Conservation (phyloP, 148 eudicot genomes). For the Rhododendron ovatum region DNA sequence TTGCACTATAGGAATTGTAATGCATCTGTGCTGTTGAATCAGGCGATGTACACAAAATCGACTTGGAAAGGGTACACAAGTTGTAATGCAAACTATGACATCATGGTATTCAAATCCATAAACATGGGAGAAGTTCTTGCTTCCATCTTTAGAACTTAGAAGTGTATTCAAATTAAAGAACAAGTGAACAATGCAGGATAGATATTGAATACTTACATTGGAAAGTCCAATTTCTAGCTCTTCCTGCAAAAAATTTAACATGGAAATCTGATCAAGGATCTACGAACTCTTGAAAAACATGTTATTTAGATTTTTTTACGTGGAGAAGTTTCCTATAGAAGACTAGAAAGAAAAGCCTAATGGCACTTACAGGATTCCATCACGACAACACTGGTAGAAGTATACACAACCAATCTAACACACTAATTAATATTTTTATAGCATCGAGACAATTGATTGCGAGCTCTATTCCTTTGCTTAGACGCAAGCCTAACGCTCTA, state of each 20-base stretch:
- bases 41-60: not conserved
- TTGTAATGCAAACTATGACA: not conserved
- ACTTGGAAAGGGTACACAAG: not conserved
- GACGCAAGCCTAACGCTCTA: not conserved
- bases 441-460: not conserved
- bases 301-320: not conserved
- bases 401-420: not conserved
- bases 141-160: not conserved
- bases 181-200: not conserved
- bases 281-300: not conserved
- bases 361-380: not conserved
- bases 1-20: not conserved
- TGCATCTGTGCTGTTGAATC: not conserved
- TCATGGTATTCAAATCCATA: not conserved
- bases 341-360: not conserved
- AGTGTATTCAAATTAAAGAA: not conserved
- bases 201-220: constrained; percentile 45
- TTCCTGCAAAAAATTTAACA: constrained; percentile 51
- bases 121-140: not conserved
- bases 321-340: not conserved
- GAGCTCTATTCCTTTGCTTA: not conserved
- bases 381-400: not conserved
- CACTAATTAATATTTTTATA: not conserved
- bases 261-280: not conserved
- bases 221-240: constrained; percentile 78